These are phyloP conservation scores for Aureobasidium subglaciale DNA, from an alignment of 2,329 filamentous ascomycete genomes.

Conservation along the genomic window DNA sequence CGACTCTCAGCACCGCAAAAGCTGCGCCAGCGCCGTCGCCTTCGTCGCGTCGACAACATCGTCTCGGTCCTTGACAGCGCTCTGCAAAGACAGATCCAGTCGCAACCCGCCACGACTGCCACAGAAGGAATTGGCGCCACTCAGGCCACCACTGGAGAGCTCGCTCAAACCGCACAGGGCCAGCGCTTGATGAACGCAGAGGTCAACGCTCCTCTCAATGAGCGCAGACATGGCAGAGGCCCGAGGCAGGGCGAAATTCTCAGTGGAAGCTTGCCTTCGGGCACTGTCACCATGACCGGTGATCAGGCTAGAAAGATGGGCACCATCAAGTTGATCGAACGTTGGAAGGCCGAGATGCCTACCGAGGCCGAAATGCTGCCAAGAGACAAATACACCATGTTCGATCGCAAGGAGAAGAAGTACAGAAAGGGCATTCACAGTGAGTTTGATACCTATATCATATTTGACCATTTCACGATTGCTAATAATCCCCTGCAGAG, in stretches of 20 bases:
- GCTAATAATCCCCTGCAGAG: constrained; percentile 22
- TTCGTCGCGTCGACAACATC: constrained; percentile 81
- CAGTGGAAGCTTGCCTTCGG: constrained; percentile 14
- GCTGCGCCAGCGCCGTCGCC: constrained; percentile 71
- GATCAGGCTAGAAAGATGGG: constrained; percentile 37
- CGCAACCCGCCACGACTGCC: constrained; percentile 7
- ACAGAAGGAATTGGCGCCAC: constrained; percentile 15
- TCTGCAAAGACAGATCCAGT: constrained; percentile 51
- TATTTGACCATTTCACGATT: constrained; percentile 23
- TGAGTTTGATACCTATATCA: constrained; percentile 41
- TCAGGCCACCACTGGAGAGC: constrained; percentile 23
- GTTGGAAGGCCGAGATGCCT: constrained; percentile 95
- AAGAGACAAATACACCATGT: constrained; percentile 95
- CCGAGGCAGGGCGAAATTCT: constrained; percentile 25
- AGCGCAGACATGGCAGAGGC: constrained; percentile 26
- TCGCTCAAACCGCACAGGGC: constrained; percentile 26
- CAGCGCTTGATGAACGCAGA: constrained; percentile 23
- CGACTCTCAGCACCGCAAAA: constrained; percentile 89
- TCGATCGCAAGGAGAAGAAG: constrained; percentile 89
- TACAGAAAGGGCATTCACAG: constrained; percentile 98
- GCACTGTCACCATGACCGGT: constrained; percentile 17
- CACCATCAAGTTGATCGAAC: constrained; percentile 67
- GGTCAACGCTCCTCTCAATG: constrained; percentile 16
- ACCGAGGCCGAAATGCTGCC: constrained; percentile 92
- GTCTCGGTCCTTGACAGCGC: constrained; percentile 75